A percentile compares a stretch with the other conserved stretches of the same genome.
Evolutionary conservation across 139 green algal species (phyloP).

Genomic region (Chlamydomonas asymmetrica): DNA sequence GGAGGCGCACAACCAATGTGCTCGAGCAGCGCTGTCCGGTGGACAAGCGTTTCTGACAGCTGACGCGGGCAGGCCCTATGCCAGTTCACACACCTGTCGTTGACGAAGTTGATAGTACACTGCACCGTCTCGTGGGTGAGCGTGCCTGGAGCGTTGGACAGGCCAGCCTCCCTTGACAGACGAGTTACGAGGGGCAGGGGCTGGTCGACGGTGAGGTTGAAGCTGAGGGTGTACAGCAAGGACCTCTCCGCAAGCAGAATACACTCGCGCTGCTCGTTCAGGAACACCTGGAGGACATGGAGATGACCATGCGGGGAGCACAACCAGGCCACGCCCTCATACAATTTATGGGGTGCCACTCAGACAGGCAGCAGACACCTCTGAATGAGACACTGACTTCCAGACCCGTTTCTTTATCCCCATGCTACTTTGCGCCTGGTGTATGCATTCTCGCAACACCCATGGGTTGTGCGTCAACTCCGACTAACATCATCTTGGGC

Average conservation of each 20-base stretch:
- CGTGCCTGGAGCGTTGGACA: neutral
- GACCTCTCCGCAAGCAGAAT: slow-evolving; percentile 19
- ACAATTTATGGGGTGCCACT: too few species aligned
- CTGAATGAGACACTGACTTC: neutral
- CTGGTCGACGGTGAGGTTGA: slow-evolving; percentile 30
- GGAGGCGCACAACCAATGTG: too few species aligned
- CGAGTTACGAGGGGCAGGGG: slow-evolving; percentile 6
- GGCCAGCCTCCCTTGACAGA: slow-evolving; percentile 8
- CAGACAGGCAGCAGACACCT: too few species aligned
- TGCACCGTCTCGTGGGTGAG: slow-evolving; percentile 1
- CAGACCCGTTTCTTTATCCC: neutral
- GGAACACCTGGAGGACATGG: slow-evolving; percentile 1
- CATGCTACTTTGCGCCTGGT: neutral
- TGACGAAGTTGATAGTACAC: slow-evolving; percentile 10
- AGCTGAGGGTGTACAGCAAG: slow-evolving; percentile 27
- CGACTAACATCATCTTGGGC: too few species aligned
- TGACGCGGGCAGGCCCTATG: too few species aligned
- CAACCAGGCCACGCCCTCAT: too few species aligned
- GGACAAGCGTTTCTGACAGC: too few species aligned
- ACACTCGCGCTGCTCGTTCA: slow-evolving; percentile 25
- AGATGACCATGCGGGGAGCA: neutral
- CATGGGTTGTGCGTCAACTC: too few species aligned
- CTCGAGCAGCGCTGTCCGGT: too few species aligned
- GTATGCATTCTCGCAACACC: too few species aligned
- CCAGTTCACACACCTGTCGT: slow-evolving; percentile 21